These are phyloP conservation scores for Fusarium gaditjirri DNA, from an alignment of 2,329 filamentous ascomycete species.

Conservation along the genomic window DNA sequence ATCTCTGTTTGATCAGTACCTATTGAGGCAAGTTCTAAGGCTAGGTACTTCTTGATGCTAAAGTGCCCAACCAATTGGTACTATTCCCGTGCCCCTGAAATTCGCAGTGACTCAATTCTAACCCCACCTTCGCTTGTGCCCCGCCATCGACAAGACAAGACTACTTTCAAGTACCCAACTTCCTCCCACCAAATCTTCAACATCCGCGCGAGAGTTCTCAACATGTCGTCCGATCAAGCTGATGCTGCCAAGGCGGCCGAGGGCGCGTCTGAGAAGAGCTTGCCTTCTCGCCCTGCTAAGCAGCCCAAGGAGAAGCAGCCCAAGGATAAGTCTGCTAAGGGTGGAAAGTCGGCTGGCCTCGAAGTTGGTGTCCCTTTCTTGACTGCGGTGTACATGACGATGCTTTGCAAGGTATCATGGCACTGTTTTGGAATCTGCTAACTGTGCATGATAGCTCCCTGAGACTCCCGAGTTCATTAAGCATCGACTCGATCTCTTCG, in stretches of 20 bases:
- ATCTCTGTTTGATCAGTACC: not conserved
- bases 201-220: conserved; percentile 33
- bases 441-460: conserved; percentile 48
- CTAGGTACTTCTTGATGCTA: not conserved
- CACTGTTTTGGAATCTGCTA: conserved; percentile 29
- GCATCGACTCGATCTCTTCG: conserved; percentile 86
- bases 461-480: conserved; percentile 79
- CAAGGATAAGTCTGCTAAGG: conserved; percentile 56
- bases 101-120: conserved; percentile 46
- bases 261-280: conserved; percentile 48
- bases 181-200: conserved; percentile 42
- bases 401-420: conserved; percentile 8
- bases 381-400: not conserved
- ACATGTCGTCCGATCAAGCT: conserved; percentile 54
- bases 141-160: conserved; percentile 40
- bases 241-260: conserved; percentile 50
- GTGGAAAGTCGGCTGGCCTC: conserved; percentile 69
- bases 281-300: conserved; percentile 52
- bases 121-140: conserved; percentile 50
- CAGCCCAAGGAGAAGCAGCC: conserved; percentile 50
- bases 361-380: conserved; percentile 50
- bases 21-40: not conserved
- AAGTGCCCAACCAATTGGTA: not conserved
- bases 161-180: conserved; percentile 38
- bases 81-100: conserved; percentile 10